phyloP scores from a whole-genome alignment of 208 protist species.

The Porcisia hertigi region DNA sequence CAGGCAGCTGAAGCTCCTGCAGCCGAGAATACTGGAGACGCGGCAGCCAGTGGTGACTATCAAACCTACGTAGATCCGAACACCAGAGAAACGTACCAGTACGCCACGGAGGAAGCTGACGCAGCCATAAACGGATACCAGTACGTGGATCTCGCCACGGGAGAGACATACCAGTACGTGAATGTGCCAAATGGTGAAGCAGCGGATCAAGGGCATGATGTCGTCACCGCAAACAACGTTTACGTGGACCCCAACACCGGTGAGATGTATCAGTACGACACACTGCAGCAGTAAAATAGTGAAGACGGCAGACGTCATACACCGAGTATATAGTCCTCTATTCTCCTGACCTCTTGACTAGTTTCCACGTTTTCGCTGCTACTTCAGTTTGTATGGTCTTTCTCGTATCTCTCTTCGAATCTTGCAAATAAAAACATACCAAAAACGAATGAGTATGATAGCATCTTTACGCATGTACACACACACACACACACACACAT shows the following conservation, averaged over 20 bases:
- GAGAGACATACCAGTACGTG: conserved; percentile 36
- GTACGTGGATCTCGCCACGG: conserved; percentile 41
- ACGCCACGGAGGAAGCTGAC: conserved; percentile 11
- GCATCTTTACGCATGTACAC: background rate
- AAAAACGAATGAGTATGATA: background rate
- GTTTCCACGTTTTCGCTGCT: background rate
- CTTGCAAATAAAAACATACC: background rate
- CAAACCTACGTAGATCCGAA: conserved; percentile 37
- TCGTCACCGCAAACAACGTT: background rate
- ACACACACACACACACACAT: background rate
- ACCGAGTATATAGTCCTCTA: background rate
- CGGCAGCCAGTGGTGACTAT: conserved; percentile 5
- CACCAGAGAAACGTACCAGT: conserved; percentile 44
- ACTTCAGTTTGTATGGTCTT: background rate
- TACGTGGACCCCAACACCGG: conserved; percentile 26
- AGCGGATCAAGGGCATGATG: conserved; percentile 7
- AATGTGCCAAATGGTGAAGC: conserved; percentile 26
- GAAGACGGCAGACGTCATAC: background rate
- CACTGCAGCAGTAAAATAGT: background rate
- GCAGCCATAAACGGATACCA: conserved; percentile 19
- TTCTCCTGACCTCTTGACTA: background rate
- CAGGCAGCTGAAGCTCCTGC: background rate
- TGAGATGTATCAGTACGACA: conserved; percentile 25
- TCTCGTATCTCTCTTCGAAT: background rate
- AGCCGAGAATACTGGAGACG: background rate